Conservation (phyloP, 306 rosid species). For the Delonix regia region DNA sequence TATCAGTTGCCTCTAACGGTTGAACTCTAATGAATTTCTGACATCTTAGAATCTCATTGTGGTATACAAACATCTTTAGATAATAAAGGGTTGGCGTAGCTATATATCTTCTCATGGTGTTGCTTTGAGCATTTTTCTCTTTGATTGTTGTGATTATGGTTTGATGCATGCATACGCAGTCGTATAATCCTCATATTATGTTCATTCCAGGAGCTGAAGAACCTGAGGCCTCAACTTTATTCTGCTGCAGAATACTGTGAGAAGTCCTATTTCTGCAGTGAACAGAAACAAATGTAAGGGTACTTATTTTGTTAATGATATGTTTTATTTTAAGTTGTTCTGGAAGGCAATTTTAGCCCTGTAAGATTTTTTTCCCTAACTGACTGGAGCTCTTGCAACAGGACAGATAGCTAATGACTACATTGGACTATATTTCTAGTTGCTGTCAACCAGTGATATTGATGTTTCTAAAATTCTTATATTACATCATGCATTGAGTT, state of each 20-base stretch:
- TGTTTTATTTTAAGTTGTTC: not conserved
- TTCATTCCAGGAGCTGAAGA: slow-evolving; percentile 87
- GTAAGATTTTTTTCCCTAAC: slow-evolving; percentile 26
- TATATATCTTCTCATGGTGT: not conserved
- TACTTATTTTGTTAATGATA: not conserved
- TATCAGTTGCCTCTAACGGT: not conserved
- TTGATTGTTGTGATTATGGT: slow-evolving; percentile 20
- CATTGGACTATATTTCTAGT: slow-evolving; percentile 18
- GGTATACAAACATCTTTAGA: not conserved
- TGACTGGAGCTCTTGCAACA: not conserved
- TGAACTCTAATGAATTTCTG: not conserved
- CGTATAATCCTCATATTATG: slow-evolving; percentile 33
- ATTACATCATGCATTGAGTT: slow-evolving; percentile 8
- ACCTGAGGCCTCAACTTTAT: slow-evolving; percentile 95
- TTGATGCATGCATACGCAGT: not conserved
- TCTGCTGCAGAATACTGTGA: slow-evolving; percentile 98
- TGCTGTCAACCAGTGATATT: not conserved
- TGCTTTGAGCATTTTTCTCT: slow-evolving; percentile 8
- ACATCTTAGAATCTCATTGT: not conserved
- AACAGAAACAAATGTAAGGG: slow-evolving; percentile 91
- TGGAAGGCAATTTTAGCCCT: slow-evolving; percentile 2
- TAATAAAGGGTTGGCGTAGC: not conserved
- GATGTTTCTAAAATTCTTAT: not conserved
- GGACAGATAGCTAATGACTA: slow-evolving; percentile 6
- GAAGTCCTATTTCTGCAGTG: slow-evolving; percentile 84